Evolutionary conservation across 495 filamentous ascomycete species (phyloP), one percentile per base, ranked within the genome.

Genomic region (Hypoxylon intermedium): DNA sequence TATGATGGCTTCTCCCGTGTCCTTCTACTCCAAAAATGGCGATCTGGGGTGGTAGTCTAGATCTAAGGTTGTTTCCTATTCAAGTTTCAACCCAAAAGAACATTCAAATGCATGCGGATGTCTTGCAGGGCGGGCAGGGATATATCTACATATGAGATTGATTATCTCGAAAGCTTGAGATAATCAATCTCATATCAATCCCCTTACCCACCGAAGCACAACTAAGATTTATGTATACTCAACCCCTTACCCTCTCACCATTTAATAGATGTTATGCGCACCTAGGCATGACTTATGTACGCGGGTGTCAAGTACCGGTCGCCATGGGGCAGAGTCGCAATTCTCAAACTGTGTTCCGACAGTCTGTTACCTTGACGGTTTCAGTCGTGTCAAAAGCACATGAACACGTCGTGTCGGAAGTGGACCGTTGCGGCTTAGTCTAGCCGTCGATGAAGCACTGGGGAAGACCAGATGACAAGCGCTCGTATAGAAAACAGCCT

Each of bases 301-400:
- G 13, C 26, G 23, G 28, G 19, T n/a, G n/a, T 45, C 24, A 26
- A 26, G 24, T 15, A 26, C 56, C 9, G 23, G 44, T 41, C 15
- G 16, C 37, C 42, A 40, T 57, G 6, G 16, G 23, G 34, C 41
- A 67, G 52, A 64, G 58, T 65, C 55, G 55, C 38, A 58, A 64
- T 54, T 50, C 52, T 67, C 60, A 69, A 65, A 70, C 64, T 44
- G 50, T 41, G 54, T 68, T 58, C 61, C 55, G 61, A 66, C 61
- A 52, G 61, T 45, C 62, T 66, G 68, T 62, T 64, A 66, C 68
- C 63, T 46, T 20, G 42, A 58, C 63, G 48, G 68, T 71, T 68
- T 68, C 68, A 68, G 53, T 45, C 21, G 15, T 64, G 19, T 58
- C 21, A 20, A 36, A 23, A 52, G 53, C 55, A 60, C 24, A 56